Conservation (phyloP, 306 rosid genomes). For the Begonia loranthoides region DNA sequence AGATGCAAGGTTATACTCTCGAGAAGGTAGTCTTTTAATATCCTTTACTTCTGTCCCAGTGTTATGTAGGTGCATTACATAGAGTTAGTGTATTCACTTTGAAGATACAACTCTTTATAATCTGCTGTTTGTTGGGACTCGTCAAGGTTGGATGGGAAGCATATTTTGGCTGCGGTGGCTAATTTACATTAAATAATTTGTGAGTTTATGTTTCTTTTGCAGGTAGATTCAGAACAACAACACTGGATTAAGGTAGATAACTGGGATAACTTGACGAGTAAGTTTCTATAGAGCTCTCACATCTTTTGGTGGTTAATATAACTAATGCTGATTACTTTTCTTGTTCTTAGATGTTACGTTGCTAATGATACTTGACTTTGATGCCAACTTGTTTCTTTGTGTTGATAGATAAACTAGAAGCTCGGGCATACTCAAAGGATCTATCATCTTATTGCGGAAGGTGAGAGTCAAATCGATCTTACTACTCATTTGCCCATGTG, state of each 20-base stretch:
- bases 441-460: constrained; percentile 84
- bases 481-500: too few relatives aligned
- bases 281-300: constrained; percentile 2
- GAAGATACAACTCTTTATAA: too few relatives aligned
- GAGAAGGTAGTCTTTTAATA: constrained; percentile 31
- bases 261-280: constrained; percentile 73
- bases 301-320: not conserved
- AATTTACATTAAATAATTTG: not conserved
- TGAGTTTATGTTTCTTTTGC: constrained; percentile 23
- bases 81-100: not conserved
- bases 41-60: constrained; percentile 3
- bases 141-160: too few relatives aligned
- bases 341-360: not conserved
- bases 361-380: not conserved
- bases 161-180: too few relatives aligned
- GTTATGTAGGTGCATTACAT: not conserved
- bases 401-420: constrained; percentile 71
- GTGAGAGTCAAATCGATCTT: constrained; percentile 19
- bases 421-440: constrained; percentile 71
- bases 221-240: constrained; percentile 29
- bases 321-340: not conserved
- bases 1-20: constrained; percentile 88
- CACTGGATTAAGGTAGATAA: constrained; percentile 67
- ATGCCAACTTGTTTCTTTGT: constrained; percentile 7
- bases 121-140: too few relatives aligned